Evolutionary conservation across 768 basidiomycete genomes (phyloP).

Genomic region (Exsudoporus frostii): DNA sequence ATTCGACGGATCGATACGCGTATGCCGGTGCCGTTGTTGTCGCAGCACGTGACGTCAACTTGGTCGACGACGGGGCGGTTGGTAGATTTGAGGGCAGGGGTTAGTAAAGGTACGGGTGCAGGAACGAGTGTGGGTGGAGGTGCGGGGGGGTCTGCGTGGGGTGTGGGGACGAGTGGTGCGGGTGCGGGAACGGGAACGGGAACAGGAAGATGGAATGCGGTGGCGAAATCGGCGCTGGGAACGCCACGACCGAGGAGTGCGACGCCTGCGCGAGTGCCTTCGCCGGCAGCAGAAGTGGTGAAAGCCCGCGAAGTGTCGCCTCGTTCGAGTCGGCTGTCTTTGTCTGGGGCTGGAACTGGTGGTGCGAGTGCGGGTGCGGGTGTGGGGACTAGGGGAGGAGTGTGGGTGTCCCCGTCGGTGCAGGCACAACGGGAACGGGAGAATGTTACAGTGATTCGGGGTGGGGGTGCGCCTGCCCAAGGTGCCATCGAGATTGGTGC

Average conservation of each 20-base stretch:
- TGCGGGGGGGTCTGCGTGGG: not conserved
- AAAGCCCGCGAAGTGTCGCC: slow-evolving; percentile 9
- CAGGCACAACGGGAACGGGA: slow-evolving; percentile 14
- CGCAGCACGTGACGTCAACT: slow-evolving; percentile 37
- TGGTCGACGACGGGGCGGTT: slow-evolving; percentile 53
- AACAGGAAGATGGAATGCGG: slow-evolving; percentile 14
- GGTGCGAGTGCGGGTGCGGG: not conserved
- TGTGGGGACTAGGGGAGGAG: not conserved
- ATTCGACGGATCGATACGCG: slow-evolving; percentile 80
- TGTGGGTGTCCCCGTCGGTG: slow-evolving; percentile 24
- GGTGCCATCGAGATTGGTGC: not conserved
- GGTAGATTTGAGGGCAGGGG: slow-evolving; percentile 45
- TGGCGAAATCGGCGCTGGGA: slow-evolving; percentile 16
- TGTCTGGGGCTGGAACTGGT: not conserved
- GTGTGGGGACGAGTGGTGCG: not conserved
- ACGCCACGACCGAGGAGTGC: not conserved
- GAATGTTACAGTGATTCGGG: not conserved
- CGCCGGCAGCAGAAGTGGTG: slow-evolving; percentile 10
- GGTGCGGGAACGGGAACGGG: not conserved
- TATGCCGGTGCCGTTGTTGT: slow-evolving; percentile 69
- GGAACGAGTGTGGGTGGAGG: not conserved
- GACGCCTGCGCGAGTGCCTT: slow-evolving; percentile 17
- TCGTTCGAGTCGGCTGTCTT: slow-evolving; percentile 1
- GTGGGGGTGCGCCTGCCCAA: not conserved
- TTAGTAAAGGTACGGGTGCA: slow-evolving; percentile 7